Base-by-base conservation (phyloP, 805 yeast species). In the Wickerhamiella vanderwaltii region DNA sequence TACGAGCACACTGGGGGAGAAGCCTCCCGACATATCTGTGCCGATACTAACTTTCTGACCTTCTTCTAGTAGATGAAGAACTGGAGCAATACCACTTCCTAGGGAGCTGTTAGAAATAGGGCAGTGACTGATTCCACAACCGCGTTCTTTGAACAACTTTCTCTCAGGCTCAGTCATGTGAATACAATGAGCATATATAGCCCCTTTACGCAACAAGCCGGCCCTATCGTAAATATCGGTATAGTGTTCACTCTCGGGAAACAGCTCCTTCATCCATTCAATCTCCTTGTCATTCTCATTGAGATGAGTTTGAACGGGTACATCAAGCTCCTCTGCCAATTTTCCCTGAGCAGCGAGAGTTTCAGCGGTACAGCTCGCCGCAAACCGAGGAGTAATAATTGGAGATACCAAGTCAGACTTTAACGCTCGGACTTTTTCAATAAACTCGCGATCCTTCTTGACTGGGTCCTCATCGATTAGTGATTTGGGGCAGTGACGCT, bases 231-330 rank as follows among this genome's bases (percentile, higher is more conserved):
- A 88, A 5, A 88, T 94, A 43, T 73, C 78, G 0, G 95, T 72
- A 55, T 88, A 88, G 43, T 67, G 64, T 15, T 64, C 59, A 46
- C 72, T 71, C 13, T 77, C 73, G 0, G 96, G 95, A 56, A 84
- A 91, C 41, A 82, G 58, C 34, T 71, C 64, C 30, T 60, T 56
- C 15, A 87, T 94, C 73, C 87, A 73, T 43, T 71, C 69, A 37
- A 88, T 73, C 61, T 88, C 98, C 25, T 63, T 63, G 37, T 63
- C 58, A 54, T 84, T 88, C 59, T 88, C 98, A 43, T 83, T 72
- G n/a, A 88, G 67, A 60, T 88, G 98, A 0, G 96, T 85, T 62
- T 88, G 98, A 29, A 83, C 72, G 18, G 83, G 88, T 26, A 81
- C 62, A 26, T 71, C 56, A 9, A 41, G 42, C 5, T 64, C 51